phyloP scores from a whole-genome alignment of 78 protist genomes.

The Dictyostelium citrinum region DNA sequence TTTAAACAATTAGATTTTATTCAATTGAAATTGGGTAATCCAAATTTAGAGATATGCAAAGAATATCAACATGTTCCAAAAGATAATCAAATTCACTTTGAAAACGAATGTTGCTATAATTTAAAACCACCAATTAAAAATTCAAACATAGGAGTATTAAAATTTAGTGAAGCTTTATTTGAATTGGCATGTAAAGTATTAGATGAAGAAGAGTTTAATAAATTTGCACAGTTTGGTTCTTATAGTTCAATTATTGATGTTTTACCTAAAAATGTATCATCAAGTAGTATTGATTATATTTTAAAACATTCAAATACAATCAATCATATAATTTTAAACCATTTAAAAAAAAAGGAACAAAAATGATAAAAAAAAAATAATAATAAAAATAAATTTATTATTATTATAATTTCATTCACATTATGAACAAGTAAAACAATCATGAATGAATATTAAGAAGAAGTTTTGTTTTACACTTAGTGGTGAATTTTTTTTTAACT shows the following conservation, averaged over 20 bases:
- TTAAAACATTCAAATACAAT: not conserved
- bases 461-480: no score
- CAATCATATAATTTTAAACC: not conserved
- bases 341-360: not conserved
- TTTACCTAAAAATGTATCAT: not conserved
- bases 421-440: no score
- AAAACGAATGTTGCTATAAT: not conserved
- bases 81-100: not conserved
- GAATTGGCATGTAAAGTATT: not conserved
- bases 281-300: not conserved
- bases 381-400: no score
- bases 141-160: not conserved
- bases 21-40: not conserved
- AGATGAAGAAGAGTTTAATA: not conserved
- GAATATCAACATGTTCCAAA: no score
- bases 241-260: not conserved
- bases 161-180: not conserved
- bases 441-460: no score
- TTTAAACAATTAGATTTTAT: not conserved
- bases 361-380: no score
- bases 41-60: no score
- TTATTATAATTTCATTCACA: no score
- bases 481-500: no score
- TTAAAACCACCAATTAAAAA: not conserved
- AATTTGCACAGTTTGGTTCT: not conserved